phyloP scores from a whole-genome alignment of 345 rosid species.

The Stellera chamaejasme region DNA sequence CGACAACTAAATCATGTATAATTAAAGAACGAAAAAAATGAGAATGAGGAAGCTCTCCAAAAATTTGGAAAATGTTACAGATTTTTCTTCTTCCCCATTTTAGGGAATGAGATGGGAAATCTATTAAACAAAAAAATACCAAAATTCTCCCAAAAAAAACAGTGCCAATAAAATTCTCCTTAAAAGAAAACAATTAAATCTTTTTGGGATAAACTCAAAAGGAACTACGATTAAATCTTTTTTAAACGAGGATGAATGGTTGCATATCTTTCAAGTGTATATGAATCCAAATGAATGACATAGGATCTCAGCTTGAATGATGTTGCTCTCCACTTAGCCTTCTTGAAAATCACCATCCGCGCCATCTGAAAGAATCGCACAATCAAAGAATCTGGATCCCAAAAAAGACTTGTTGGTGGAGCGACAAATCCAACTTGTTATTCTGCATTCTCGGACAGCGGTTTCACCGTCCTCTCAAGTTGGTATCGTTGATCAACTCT shows the following conservation, averaged over 20 bases:
- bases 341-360: constrained; percentile 17
- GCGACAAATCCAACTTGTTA: constrained; percentile 31
- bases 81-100: too few species aligned
- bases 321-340: constrained; percentile 22
- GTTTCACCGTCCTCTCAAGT: constrained; percentile 79
- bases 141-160: too few species aligned
- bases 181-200: too few species aligned
- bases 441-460: constrained; percentile 54
- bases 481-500: constrained; percentile 88
- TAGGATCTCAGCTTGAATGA: constrained; percentile 58
- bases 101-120: too few species aligned
- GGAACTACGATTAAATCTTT: too few species aligned
- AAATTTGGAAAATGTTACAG: too few species aligned
- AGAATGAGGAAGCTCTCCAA: too few species aligned
- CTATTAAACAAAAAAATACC: too few species aligned
- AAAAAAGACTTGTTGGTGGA: constrained; percentile 35
- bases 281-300: constrained; percentile 75
- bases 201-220: too few species aligned
- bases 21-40: too few species aligned
- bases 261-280: constrained; percentile 86
- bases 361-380: constrained; percentile 37
- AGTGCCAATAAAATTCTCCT: too few species aligned
- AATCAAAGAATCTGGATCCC: constrained; percentile 76
- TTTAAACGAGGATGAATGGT: constrained; percentile 15
- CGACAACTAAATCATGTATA: too few species aligned